Evolutionary conservation across 129 eudicot species (phyloP).

Genomic region (Dittrichia graveolens): DNA sequence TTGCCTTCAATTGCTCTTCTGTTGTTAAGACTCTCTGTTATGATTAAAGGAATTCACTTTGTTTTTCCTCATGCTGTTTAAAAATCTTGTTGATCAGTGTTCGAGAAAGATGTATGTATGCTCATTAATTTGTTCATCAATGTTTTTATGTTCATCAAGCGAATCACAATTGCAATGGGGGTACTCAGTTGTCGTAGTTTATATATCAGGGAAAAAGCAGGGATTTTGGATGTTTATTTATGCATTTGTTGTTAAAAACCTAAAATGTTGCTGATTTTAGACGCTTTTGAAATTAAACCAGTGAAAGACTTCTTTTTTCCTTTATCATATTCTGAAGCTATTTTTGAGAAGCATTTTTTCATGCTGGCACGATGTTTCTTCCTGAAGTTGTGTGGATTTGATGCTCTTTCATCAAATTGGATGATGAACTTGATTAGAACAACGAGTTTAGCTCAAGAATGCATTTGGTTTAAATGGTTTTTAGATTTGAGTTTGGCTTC

Average conservation of each 20-base stretch:
- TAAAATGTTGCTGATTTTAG: not conserved
- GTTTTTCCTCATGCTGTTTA: not conserved
- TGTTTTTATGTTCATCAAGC: too few species aligned
- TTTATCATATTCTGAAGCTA: too few species aligned
- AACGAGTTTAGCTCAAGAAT: slow-evolving; percentile 11
- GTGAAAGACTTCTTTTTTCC: not conserved
- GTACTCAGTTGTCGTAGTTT: not conserved
- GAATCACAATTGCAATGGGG: not conserved
- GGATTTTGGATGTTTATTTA: not conserved
- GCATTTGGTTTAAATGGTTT: not conserved
- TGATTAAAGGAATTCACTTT: not conserved
- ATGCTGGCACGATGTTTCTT: not conserved
- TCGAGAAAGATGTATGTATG: slow-evolving; percentile 14
- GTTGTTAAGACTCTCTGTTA: not conserved
- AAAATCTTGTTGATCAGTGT: not conserved
- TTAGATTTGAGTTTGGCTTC: not conserved
- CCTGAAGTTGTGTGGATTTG: not conserved
- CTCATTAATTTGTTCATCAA: not conserved
- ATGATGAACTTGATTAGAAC: slow-evolving; percentile 3
- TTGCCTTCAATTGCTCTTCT: not conserved
- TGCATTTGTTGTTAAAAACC: not conserved
- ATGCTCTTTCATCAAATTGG: not conserved
- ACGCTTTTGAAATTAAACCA: slow-evolving; percentile 1
- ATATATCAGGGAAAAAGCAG: not conserved
- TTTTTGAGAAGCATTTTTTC: not conserved